A percentile compares a stretch with the other conserved stretches of the same genome.
phyloP scores from a whole-genome alignment of 495 filamentous ascomycete species.

The Collariella sp. region DNA sequence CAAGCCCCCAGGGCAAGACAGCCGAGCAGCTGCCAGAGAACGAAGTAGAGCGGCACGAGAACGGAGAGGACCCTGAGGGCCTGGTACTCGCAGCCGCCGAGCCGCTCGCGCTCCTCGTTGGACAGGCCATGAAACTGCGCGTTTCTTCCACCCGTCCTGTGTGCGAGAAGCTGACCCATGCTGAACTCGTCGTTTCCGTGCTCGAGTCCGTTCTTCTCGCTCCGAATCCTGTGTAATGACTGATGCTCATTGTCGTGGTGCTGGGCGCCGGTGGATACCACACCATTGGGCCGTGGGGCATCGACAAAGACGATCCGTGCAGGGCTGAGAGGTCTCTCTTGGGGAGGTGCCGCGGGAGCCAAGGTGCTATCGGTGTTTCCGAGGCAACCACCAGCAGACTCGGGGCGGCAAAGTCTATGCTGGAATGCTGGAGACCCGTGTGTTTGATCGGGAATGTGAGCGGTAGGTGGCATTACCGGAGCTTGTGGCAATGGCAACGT shows the following conservation, averaged over 20 bases:
- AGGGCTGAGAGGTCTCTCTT: background rate
- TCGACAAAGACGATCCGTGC: slow-evolving; percentile 22
- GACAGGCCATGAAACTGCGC: slow-evolving; percentile 64
- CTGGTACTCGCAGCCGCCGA: slow-evolving; percentile 74
- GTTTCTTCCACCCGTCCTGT: slow-evolving; percentile 51
- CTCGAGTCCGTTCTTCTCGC: background rate
- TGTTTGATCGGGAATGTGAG: background rate
- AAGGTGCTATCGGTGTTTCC: background rate
- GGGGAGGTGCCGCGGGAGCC: background rate
- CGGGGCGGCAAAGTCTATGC: background rate
- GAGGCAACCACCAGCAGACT: too few relatives aligned
- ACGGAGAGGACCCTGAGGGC: slow-evolving; percentile 60
- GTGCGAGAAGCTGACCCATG: slow-evolving; percentile 22
- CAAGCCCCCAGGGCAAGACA: slow-evolving; percentile 64
- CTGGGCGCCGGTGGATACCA: slow-evolving; percentile 6
- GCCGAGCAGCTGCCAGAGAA: slow-evolving; percentile 65
- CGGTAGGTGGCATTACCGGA: background rate
- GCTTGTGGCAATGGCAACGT: background rate
- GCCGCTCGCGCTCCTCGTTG: slow-evolving; percentile 55
- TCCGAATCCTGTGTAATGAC: slow-evolving; percentile 3
- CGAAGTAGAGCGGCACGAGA: slow-evolving; percentile 66
- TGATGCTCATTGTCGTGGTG: background rate
- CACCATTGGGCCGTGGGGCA: slow-evolving; percentile 3
- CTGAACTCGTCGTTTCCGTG: slow-evolving; percentile 6
- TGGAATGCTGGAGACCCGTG: background rate